A percentile compares a stretch with the other conserved stretches of the same genome.
Conservation (phyloP, 495 filamentous ascomycete species). For the Cairneyella variabilis region DNA sequence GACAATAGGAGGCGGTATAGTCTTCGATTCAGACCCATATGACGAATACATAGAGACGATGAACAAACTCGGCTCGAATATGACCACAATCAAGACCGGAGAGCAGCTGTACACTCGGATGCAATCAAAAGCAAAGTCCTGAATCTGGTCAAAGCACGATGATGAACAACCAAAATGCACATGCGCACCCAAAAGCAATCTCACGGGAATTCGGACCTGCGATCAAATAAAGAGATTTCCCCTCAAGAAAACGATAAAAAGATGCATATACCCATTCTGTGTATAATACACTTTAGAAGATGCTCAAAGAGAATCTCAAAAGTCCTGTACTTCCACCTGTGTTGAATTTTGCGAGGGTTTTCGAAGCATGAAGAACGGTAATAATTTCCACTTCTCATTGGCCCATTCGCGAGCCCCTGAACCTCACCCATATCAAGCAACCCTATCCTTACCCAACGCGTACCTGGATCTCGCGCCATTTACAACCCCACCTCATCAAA, state of each 20-base stretch:
- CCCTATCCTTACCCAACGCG: not conserved
- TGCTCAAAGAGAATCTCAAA: too few relatives aligned
- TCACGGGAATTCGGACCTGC: too few relatives aligned
- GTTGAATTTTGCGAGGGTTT: too few relatives aligned
- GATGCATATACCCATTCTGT: too few relatives aligned
- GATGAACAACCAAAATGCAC: too few relatives aligned
- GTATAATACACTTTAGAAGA: too few relatives aligned
- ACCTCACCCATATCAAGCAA: not conserved
- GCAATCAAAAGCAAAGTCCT: not conserved
- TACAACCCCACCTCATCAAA: not conserved
- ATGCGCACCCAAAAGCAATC: too few relatives aligned
- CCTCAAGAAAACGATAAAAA: too few relatives aligned
- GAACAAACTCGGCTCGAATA: slow-evolving; percentile 90
- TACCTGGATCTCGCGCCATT: not conserved
- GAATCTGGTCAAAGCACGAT: too few relatives aligned
- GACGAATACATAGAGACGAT: slow-evolving; percentile 97
- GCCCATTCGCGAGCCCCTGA: not conserved
- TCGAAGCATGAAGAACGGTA: not conserved
- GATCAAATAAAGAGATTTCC: too few relatives aligned
- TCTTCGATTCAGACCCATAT: slow-evolving; percentile 89
- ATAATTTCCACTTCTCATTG: slow-evolving; percentile 3
- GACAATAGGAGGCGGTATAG: slow-evolving; percentile 94
- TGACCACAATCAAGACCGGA: slow-evolving; percentile 78
- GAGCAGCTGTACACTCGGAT: slow-evolving; percentile 65
- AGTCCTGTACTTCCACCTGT: too few relatives aligned